Conservation (phyloP, 306 rosid genomes). For the Fragaria vesca region DNA sequence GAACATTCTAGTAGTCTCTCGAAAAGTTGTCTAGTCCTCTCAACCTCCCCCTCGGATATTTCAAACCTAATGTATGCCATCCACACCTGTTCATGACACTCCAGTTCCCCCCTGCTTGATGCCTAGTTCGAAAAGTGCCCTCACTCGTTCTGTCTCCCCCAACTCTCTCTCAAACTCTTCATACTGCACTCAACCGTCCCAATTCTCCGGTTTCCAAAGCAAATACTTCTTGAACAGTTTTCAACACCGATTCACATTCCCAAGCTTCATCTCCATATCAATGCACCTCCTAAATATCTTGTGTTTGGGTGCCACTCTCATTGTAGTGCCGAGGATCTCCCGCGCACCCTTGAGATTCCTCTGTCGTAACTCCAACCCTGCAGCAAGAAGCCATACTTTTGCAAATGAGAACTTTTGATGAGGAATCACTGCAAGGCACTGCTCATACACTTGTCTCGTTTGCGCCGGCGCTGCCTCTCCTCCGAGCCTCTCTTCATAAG, state of each 20-base stretch:
- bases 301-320: slow-evolving; percentile 82
- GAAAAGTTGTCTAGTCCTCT: slow-evolving; percentile 73
- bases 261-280: slow-evolving; percentile 84
- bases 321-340: slow-evolving; percentile 73
- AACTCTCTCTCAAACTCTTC: slow-evolving; percentile 78
- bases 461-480: slow-evolving; percentile 26
- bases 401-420: slow-evolving; percentile 87
- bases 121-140: slow-evolving; percentile 84
- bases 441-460: slow-evolving; percentile 43
- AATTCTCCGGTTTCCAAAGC: slow-evolving; percentile 78
- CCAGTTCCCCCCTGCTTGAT: slow-evolving; percentile 38
- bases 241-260: slow-evolving; percentile 72
- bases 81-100: slow-evolving; percentile 43
- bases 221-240: slow-evolving; percentile 73
- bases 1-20: slow-evolving; percentile 82
- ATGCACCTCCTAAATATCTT: slow-evolving; percentile 89
- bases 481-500: slow-evolving; percentile 80
- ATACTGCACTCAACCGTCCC: slow-evolving; percentile 84
- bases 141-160: slow-evolving; percentile 74
- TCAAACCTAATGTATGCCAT: slow-evolving; percentile 56
- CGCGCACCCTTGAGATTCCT: slow-evolving; percentile 70
- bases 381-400: slow-evolving; percentile 85
- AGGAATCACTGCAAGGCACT: slow-evolving; percentile 73
- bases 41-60: slow-evolving; percentile 72
- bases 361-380: slow-evolving; percentile 79